These are phyloP conservation scores for Aspergillus uvarum DNA, from an alignment of 2,329 filamentous ascomycete species.

Conservation along the genomic window DNA sequence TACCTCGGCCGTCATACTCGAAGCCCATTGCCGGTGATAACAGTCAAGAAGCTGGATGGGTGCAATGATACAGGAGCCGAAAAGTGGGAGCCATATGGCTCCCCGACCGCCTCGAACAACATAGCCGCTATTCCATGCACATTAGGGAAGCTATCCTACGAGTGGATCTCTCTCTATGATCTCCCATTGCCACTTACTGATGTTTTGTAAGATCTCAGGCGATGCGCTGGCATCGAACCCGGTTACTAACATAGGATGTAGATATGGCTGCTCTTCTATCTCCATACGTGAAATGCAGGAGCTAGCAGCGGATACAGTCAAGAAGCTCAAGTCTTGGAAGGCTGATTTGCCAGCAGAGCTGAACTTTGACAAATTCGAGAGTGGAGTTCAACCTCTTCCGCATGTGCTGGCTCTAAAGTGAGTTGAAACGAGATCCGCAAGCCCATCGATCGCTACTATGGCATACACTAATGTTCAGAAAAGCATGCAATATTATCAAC, in stretches of 20 bases:
- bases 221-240: background rate
- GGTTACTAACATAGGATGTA: constrained; percentile 7
- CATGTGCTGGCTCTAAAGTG: constrained; percentile 7
- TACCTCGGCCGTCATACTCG: constrained; percentile 46
- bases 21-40: constrained; percentile 38
- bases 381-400: background rate
- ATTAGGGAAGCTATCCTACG: background rate
- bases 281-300: constrained; percentile 34
- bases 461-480: too few species aligned
- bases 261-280: constrained; percentile 35
- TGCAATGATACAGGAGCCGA: constrained; percentile 20
- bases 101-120: constrained; percentile 27
- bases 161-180: constrained; percentile 6
- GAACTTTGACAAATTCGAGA: background rate
- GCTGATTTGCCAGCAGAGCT: background rate
- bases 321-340: background rate
- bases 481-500: constrained; percentile 47
- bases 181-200: constrained; percentile 3
- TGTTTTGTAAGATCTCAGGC: background rate
- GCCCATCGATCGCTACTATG: background rate
- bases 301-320: constrained; percentile 11
- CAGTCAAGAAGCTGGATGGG: constrained; percentile 38
- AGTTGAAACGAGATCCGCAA: background rate
- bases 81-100: constrained; percentile 33
- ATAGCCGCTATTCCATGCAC: background rate